Percentiles rank a stretch among this genome's conserved stretches.
These are phyloP conservation scores for Cicer bijugum DNA, from an alignment of 306 rosid species.

Conservation along the genomic window DNA sequence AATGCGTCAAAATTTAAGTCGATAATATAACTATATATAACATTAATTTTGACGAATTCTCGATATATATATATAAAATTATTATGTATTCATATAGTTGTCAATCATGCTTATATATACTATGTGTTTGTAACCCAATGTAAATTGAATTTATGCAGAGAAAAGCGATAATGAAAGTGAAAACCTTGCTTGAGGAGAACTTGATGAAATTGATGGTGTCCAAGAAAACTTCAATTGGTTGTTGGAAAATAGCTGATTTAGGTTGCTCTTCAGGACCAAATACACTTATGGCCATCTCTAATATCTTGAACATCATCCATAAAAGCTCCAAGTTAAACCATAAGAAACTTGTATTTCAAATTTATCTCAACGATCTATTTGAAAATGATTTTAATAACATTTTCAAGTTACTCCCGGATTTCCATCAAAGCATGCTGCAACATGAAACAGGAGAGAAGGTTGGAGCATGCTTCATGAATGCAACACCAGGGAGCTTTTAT, in stretches of 20 bases:
- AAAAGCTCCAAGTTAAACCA: neutral
- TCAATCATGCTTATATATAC: too few species aligned
- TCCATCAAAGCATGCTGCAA: constrained; percentile 24
- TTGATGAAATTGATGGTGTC: neutral
- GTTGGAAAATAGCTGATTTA: constrained; percentile 10
- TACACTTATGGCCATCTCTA: neutral
- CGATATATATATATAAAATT: too few species aligned
- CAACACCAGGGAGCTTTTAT: constrained; percentile 59
- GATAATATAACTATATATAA: too few species aligned
- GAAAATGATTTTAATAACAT: constrained; percentile 9
- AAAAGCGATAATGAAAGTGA: neutral
- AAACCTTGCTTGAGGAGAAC: constrained; percentile 1
- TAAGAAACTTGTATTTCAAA: neutral
- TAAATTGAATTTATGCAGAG: neutral
- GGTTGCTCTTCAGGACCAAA: constrained; percentile 23
- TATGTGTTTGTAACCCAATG: neutral
- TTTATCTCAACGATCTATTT: constrained; percentile 20
- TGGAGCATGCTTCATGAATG: constrained; percentile 52
- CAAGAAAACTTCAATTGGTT: neutral
- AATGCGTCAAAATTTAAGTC: too few species aligned
- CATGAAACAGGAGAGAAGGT: neutral
- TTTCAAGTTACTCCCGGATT: constrained; percentile 28
- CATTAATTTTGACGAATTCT: too few species aligned
- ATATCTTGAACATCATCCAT: neutral
- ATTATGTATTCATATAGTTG: too few species aligned